Conservation (phyloP, 345 rosid species). For the Boechera retrofracta region DNA sequence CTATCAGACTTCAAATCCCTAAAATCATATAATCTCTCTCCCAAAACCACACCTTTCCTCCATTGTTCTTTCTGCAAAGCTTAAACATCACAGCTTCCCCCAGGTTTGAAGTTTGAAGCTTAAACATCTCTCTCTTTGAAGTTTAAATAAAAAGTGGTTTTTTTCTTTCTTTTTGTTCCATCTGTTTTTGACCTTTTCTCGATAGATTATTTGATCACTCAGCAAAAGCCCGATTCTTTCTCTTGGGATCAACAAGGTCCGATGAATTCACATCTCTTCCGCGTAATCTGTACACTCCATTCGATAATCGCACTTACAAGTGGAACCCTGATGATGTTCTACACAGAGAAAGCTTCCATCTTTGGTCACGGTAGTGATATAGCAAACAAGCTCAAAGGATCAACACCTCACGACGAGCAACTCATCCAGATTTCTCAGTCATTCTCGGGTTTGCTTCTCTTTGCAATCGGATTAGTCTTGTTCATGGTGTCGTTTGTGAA, state of each 20-base stretch:
- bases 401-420: constrained; percentile 89
- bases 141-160: background rate
- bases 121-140: background rate
- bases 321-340: constrained; percentile 85
- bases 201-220: background rate
- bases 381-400: constrained; percentile 75
- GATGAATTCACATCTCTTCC: constrained; percentile 53
- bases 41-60: constrained; percentile 25
- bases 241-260: constrained; percentile 9
- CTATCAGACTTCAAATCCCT: constrained; percentile 22
- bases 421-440: constrained; percentile 87
- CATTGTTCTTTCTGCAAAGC: constrained; percentile 27
- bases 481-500: constrained; percentile 88
- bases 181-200: background rate
- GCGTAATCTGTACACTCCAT: constrained; percentile 66
- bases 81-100: constrained; percentile 17
- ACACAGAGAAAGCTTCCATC: constrained; percentile 64
- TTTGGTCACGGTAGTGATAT: constrained; percentile 66
- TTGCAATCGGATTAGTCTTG: constrained; percentile 68
- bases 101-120: constrained; percentile 7
- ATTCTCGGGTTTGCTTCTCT: constrained; percentile 87
- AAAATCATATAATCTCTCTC: constrained; percentile 2
- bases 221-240: too few species aligned
- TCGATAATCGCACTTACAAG: constrained; percentile 73
- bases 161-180: background rate